These are phyloP conservation scores for Penicillium sp. DNA, from an alignment of 2,329 filamentous ascomycete genomes.

Conservation along the genomic window DNA sequence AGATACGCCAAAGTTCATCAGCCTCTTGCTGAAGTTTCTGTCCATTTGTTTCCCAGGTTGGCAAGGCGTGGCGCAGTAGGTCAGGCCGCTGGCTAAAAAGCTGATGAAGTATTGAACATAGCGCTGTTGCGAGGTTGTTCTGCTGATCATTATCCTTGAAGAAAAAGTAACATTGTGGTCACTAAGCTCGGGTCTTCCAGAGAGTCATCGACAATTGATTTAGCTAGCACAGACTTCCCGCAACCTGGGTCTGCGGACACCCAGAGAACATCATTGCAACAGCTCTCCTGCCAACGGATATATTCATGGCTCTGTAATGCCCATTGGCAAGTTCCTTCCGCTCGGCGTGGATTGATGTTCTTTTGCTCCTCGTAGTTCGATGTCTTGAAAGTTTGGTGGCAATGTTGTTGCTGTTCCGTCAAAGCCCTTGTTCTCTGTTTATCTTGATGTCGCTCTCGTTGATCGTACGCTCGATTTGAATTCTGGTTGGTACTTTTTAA, in stretches of 20 bases:
- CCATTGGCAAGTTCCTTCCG: conserved; percentile 37
- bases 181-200: conserved; percentile 13
- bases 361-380: conserved; percentile 31
- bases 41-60: conserved; percentile 21
- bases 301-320: conserved; percentile 31
- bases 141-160: conserved; percentile 41
- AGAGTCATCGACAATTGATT: conserved; percentile 35
- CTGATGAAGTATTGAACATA: conserved; percentile 42
- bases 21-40: conserved; percentile 15
- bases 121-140: conserved; percentile 27
- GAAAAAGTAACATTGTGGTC: conserved; percentile 39
- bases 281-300: conserved; percentile 25
- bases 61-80: conserved; percentile 26
- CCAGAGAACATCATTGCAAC: conserved; percentile 35
- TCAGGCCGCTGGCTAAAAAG: conserved; percentile 29
- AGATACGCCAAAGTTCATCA: conserved; percentile 17
- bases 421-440: conserved; percentile 2
- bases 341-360: conserved; percentile 32
- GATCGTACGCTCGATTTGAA: conserved; percentile 7
- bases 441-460: conserved; percentile 5
- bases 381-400: conserved; percentile 28
- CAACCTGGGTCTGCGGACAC: conserved; percentile 44
- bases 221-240: conserved; percentile 43
- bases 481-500: background rate
- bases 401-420: conserved; percentile 18